Evolutionary conservation across 2,329 filamentous ascomycete genomes (phyloP).

Genomic region (Paraconiothyrium sp.): DNA sequence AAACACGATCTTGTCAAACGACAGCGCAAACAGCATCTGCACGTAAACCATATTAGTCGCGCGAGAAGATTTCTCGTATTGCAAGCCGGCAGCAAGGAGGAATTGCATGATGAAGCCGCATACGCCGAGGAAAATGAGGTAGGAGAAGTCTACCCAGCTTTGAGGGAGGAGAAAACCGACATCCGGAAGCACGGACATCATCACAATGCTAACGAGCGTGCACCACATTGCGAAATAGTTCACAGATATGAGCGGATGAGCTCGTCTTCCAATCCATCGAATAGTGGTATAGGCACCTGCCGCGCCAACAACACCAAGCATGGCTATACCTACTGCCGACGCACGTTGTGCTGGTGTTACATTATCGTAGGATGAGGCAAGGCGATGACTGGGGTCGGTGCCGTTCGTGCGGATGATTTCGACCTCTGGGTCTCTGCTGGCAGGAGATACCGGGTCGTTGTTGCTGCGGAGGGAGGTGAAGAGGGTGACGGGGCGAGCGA

Average conservation of each 20-base stretch:
- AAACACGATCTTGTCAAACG: conserved; percentile 71
- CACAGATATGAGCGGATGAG: conserved; percentile 83
- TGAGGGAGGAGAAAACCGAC: conserved; percentile 67
- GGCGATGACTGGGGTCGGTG: conserved; percentile 28
- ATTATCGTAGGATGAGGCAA: conserved; percentile 51
- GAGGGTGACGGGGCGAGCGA: conserved; percentile 74
- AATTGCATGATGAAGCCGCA: conserved; percentile 89
- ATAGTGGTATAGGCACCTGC: conserved; percentile 79
- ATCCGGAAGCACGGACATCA: conserved; percentile 65
- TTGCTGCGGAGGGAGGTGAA: conserved; percentile 53
- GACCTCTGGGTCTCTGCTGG: conserved; percentile 45
- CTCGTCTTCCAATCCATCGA: conserved; percentile 79
- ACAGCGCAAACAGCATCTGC: conserved; percentile 74
- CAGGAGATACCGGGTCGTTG: conserved; percentile 35
- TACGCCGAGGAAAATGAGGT: conserved; percentile 73
- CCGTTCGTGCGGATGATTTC: conserved; percentile 42
- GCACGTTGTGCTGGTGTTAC: conserved; percentile 72
- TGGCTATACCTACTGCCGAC: conserved; percentile 73
- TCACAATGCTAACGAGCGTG: conserved; percentile 70
- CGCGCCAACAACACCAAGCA: conserved; percentile 80
- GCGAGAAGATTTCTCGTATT: conserved; percentile 71
- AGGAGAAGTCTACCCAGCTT: conserved; percentile 68
- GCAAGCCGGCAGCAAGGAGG: conserved; percentile 79
- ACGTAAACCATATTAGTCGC: conserved; percentile 75
- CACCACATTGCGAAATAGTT: conserved; percentile 83